Evolutionary conservation across 1,139 yeast genomes (phyloP).

Genomic region (Yamadazyma songkhlaensis): DNA sequence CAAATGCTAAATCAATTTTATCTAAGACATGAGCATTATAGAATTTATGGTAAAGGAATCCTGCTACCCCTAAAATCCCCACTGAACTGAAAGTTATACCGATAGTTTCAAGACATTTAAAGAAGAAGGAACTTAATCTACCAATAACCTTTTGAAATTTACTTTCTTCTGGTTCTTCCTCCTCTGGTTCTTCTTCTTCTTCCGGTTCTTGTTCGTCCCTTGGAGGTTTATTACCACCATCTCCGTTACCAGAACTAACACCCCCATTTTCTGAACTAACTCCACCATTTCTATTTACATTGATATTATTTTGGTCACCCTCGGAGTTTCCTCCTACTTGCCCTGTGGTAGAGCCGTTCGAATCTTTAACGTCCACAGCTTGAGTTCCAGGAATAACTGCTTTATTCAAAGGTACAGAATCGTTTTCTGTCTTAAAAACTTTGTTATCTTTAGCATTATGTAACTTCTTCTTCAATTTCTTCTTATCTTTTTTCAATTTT

Average conservation of each 20-base stretch:
- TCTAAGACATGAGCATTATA: constrained; percentile 59
- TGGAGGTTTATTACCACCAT: constrained; percentile 10
- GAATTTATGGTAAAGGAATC: constrained; percentile 62
- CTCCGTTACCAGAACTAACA: constrained; percentile 9
- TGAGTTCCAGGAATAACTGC: constrained; percentile 9
- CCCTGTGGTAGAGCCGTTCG: constrained; percentile 12
- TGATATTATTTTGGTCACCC: constrained; percentile 6
- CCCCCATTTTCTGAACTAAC: constrained; percentile 6
- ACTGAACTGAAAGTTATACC: constrained; percentile 76
- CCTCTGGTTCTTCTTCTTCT: constrained; percentile 13
- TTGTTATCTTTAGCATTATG: constrained; percentile 13
- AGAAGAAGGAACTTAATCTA: constrained; percentile 12
- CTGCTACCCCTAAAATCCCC: constrained; percentile 69
- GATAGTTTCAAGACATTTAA: constrained; percentile 68
- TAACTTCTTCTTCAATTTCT: constrained; percentile 20
- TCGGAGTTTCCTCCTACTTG: constrained; percentile 15
- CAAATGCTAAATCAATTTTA: constrained; percentile 68
- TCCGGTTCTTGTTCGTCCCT: constrained; percentile 9
- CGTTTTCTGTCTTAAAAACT: constrained; percentile 14
- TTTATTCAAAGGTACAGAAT: constrained; percentile 15
- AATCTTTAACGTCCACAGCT: constrained; percentile 8
- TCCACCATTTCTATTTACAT: constrained; percentile 7
- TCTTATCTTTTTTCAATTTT: constrained; percentile 24
- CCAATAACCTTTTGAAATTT: constrained; percentile 12
- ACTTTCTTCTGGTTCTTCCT: constrained; percentile 14